Percentiles rank a stretch among this genome's conserved stretches.
These are phyloP conservation scores for Paramecium octaurelia DNA, from an alignment of 73 alveolate species.

Conservation along the genomic window DNA sequence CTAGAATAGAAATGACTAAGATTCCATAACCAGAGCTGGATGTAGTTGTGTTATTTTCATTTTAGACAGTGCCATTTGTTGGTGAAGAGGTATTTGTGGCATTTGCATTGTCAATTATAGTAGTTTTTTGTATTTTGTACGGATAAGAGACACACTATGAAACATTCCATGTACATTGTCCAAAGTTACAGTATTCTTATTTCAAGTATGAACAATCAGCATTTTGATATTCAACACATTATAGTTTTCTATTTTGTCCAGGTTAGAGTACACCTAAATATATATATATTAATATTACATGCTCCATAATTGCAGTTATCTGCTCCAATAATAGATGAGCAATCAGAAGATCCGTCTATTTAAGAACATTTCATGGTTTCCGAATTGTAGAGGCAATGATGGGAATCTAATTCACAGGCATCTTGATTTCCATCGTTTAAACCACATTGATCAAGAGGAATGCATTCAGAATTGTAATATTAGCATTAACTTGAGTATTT, in stretches of 20 bases:
- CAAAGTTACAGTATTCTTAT: not conserved
- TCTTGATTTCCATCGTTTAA: slow-evolving; percentile 10
- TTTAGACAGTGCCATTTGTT: not conserved
- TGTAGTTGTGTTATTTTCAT: not conserved
- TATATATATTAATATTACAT: not conserved
- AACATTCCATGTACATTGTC: slow-evolving; percentile 20
- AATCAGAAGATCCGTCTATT: not conserved
- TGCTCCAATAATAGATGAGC: not conserved
- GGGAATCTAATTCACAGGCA: not conserved
- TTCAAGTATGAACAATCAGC: slow-evolving; percentile 8
- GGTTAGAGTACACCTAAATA: slow-evolving; percentile 30
- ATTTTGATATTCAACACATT: not conserved
- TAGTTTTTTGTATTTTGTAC: not conserved
- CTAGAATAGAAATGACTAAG: not conserved
- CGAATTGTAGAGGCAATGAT: not conserved
- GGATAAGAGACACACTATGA: not conserved
- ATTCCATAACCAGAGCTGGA: not conserved
- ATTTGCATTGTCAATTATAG: not conserved
- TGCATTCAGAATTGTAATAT: not conserved
- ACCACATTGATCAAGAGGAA: not conserved
- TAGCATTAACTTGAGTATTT: not conserved
- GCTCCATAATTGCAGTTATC: slow-evolving; percentile 26
- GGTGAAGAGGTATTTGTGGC: not conserved
- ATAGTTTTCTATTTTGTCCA: not conserved
- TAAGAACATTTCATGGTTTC: not conserved